phyloP scores from a whole-genome alignment of 441 rosid species.

The Corymbia calophylla region DNA sequence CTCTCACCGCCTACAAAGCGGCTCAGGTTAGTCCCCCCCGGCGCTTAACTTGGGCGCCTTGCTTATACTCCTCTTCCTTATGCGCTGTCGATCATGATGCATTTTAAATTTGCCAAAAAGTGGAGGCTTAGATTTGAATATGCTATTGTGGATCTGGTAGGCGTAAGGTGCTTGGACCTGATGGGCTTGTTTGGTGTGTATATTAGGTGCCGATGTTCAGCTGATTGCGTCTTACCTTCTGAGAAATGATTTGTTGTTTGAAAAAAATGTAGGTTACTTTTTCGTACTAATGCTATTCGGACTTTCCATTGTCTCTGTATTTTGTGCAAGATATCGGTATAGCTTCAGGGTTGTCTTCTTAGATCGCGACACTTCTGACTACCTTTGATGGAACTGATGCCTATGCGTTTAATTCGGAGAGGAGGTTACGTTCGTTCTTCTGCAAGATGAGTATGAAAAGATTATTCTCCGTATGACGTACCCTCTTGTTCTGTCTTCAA shows the following conservation, averaged over 20 bases:
- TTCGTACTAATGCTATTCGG: neutral
- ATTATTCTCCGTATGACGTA: neutral
- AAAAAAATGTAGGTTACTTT: neutral
- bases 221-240: neutral
- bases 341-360: neutral
- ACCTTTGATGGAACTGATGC: neutral
- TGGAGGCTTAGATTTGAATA: neutral
- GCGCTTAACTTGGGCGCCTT: too few relatives aligned
- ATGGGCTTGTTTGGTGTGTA: neutral
- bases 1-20: conserved; percentile 61
- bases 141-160: neutral
- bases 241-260: neutral
- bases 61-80: neutral
- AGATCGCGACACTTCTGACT: neutral
- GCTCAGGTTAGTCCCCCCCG: conserved; percentile 46
- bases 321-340: neutral
- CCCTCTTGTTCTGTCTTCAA: neutral
- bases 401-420: neutral
- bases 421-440: neutral
- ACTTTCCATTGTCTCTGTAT: neutral
- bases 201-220: neutral
- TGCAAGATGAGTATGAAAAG: neutral
- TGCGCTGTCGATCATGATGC: neutral
- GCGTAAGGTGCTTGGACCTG: neutral
- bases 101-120: neutral